Base-by-base conservation (phyloP, 768 basidiomycete genomes). In the Saitozyma sp. region DNA sequence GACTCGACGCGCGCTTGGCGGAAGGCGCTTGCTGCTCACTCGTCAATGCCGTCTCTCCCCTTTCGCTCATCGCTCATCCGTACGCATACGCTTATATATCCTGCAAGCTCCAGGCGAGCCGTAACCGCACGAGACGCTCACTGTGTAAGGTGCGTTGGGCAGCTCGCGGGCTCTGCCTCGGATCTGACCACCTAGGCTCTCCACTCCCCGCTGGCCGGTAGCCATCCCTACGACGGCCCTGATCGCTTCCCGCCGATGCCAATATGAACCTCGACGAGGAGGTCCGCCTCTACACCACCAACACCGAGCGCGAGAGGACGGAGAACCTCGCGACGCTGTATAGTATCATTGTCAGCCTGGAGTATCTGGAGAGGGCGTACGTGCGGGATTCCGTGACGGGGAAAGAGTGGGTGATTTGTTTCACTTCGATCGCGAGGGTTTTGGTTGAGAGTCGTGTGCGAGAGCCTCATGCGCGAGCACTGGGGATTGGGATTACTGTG, bases 301-400 rank as follows among this genome's bases (percentile, higher is more conserved):
- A 95, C 74, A 84, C 89, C 8, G 92, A 96, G 73, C 83, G 95
- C 54, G 96, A 97, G 76, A 88, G 87, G 73, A 89, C 88, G 71
- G 92, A 89, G 73, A 88, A 89, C 10, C 83, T 93, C 16, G 89
- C 91, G 0, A 98, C 92, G 5, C 83, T 99, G 7, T 99, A 89
- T 71, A 90, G 91, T 8, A 90, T 99, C 71, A 86, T 96, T 61
- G 89, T 94, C 51, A 86, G 89, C 3, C 82, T 99, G 10, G 93
- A 98, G 72, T 97, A 94, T 76, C 88, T 97, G 20, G 95, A 99
- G 78, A 85, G 92, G 48, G 95, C 93, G 0, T 98, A 95, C 79
- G 89, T 98, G 46, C 86, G 95, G 14, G 96, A 98, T 81, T 88
- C 90, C 0, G 89, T 98, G 61, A 88, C 88, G 17, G 88, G 90